Percentiles rank a stretch among this genome's conserved stretches.
phyloP scores from a whole-genome alignment of 2,329 filamentous ascomycete species.

The Nigrospora osmanthi region DNA sequence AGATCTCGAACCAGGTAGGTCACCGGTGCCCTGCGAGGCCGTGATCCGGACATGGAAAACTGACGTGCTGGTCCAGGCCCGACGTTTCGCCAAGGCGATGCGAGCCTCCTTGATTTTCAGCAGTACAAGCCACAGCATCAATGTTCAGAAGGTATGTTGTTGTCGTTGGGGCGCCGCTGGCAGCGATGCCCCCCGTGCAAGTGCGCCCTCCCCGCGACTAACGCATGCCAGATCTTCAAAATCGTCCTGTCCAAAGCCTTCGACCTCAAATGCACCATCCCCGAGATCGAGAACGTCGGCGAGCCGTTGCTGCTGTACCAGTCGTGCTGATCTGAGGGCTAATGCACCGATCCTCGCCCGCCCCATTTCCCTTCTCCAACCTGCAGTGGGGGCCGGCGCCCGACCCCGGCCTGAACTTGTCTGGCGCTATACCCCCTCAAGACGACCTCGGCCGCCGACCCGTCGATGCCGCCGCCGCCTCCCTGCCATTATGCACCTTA shows the following conservation, averaged over 20 bases:
- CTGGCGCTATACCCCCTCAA: background rate
- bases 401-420: too few species aligned
- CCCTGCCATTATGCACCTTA: background rate
- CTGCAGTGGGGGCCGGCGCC: too few species aligned
- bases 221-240: conserved; percentile 78
- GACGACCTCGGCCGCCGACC: background rate
- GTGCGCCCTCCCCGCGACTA: conserved; percentile 3
- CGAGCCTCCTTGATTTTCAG: conserved; percentile 95
- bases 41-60: too few species aligned
- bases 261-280: conserved; percentile 97
- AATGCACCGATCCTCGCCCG: background rate
- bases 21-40: too few species aligned
- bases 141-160: conserved; percentile 79
- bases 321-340: conserved; percentile 34
- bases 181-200: background rate
- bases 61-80: conserved; percentile 53
- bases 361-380: background rate
- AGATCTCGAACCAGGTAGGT: conserved; percentile 96
- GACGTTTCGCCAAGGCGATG: conserved; percentile 97
- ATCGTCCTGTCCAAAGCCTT: conserved; percentile 98
- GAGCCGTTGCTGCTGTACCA: conserved; percentile 92
- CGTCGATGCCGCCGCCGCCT: background rate
- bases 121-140: conserved; percentile 98
- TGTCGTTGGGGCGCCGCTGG: background rate
- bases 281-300: conserved; percentile 96